Conservation (phyloP, 257 asterid species). For the Marsdenia floribunda region DNA sequence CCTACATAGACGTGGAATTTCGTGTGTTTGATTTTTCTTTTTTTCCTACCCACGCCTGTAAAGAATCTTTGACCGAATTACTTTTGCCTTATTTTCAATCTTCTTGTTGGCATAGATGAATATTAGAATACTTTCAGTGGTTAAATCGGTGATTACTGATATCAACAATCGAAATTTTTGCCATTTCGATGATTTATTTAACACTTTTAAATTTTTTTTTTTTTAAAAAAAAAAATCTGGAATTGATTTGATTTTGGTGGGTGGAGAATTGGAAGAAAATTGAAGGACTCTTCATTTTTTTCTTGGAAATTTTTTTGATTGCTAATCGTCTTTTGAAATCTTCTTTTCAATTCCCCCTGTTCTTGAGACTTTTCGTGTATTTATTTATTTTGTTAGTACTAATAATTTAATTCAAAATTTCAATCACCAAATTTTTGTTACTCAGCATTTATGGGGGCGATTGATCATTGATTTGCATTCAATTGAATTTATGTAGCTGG, state of each 20-base stretch:
- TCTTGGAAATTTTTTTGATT: background rate
- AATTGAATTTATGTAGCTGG: constrained; percentile 10
- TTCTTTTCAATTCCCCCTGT: background rate
- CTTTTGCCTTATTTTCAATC: background rate
- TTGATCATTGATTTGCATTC: constrained; percentile 15
- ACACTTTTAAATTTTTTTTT: background rate
- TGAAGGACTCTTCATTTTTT: background rate
- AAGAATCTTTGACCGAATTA: background rate
- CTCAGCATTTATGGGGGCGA: constrained; percentile 13
- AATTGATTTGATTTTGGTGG: background rate
- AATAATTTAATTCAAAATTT: constrained; percentile 4
- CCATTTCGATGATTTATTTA: background rate
- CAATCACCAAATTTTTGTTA: background rate
- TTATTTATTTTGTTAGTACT: background rate
- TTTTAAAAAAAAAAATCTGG: too few relatives aligned
- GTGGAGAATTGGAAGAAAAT: background rate
- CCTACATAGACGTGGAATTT: background rate
- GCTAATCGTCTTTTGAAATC: constrained; percentile 1
- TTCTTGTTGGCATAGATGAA: background rate
- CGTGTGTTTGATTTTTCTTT: background rate
- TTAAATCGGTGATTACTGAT: background rate
- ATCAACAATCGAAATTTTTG: background rate
- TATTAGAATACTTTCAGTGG: background rate
- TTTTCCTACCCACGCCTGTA: background rate
- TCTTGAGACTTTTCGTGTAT: too few relatives aligned